These are phyloP conservation scores for Calamus simplicifolius DNA, from an alignment of 176 grass and related monocot genomes.

Conservation along the genomic window DNA sequence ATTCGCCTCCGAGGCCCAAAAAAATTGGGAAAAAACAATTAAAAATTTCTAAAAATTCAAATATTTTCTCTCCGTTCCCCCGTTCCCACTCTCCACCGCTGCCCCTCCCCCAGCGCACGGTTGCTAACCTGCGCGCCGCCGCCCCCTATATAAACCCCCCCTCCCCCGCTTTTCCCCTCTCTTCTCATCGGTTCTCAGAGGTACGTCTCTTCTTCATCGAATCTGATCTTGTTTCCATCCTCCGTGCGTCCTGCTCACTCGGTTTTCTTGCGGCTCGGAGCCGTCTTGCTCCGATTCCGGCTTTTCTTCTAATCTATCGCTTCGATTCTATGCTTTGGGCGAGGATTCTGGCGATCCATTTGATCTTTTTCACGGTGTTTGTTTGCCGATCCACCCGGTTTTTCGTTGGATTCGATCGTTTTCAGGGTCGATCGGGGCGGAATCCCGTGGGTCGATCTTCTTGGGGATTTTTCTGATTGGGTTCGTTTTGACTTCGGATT, in stretches of 20 bases:
- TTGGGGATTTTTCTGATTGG: background rate
- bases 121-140: constrained; percentile 2
- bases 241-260: background rate
- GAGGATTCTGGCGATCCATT: constrained; percentile 8
- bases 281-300: no score
- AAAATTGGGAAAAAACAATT: no score
- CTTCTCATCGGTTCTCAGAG: background rate
- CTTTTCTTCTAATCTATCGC: no score
- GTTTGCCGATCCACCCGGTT: constrained; percentile 2
- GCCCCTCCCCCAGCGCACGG: background rate
- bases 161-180: background rate
- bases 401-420: background rate
- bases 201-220: constrained; percentile 6
- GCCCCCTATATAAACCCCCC: background rate
- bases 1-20: background rate
- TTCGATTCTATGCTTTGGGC: background rate
- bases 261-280: no score
- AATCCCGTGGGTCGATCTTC: background rate
- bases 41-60: background rate
- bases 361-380: background rate
- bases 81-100: background rate
- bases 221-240: background rate
- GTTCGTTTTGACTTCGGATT: background rate
- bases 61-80: constrained; percentile 7
- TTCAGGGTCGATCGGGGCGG: background rate